These are phyloP conservation scores for Polygonum maritimum DNA, from an alignment of 148 eudicot genomes.

Conservation along the genomic window DNA sequence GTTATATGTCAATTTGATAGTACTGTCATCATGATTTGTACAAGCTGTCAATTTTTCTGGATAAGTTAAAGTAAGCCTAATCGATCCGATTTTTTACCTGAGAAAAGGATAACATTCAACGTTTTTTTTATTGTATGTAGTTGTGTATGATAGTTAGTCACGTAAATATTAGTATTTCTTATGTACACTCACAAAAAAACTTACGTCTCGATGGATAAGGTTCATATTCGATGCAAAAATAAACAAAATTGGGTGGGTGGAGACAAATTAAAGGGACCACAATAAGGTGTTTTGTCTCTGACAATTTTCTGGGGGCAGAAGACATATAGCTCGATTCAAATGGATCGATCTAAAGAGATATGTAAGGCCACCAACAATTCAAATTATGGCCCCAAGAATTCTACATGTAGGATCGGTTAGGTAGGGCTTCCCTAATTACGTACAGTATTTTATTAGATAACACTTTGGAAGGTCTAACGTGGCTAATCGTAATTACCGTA, in stretches of 20 bases:
- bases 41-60: background rate
- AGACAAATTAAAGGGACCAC: background rate
- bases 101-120: background rate
- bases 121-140: no score
- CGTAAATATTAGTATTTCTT: no score
- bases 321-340: background rate
- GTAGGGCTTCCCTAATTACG: background rate
- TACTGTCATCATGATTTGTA: background rate
- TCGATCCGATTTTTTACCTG: background rate
- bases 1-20: background rate
- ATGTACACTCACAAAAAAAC: no score
- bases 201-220: background rate
- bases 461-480: no score
- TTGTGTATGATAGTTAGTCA: no score
- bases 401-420: background rate
- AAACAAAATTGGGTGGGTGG: background rate
- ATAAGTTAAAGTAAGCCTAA: background rate
- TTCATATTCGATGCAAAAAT: background rate
- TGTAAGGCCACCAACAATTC: conserved; percentile 3
- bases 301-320: background rate
- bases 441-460: no score
- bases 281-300: background rate
- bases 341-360: background rate
- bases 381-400: background rate
- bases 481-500: no score